Percentiles rank a stretch among this genome's conserved stretches.
phyloP scores from a whole-genome alignment of 23 red algal genomes.

The Pyropia haitanensis region DNA sequence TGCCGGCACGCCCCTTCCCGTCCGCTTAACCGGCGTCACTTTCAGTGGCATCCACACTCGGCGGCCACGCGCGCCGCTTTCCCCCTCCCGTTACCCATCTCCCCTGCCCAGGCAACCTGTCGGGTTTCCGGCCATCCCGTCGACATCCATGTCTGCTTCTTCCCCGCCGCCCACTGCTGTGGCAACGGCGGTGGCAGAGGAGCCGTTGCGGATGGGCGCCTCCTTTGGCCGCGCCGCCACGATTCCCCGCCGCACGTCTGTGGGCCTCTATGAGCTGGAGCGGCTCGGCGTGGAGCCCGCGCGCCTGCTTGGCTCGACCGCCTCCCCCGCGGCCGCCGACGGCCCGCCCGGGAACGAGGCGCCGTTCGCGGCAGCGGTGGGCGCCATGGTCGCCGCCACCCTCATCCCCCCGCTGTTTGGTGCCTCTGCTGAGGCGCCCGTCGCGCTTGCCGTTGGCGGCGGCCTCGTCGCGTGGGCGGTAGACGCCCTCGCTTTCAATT shows the following conservation, averaged over 20 bases:
- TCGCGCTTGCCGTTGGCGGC: not conserved
- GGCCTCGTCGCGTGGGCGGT: slow-evolving; percentile 7
- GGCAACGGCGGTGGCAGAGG: too few relatives aligned
- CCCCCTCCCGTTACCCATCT: too few relatives aligned
- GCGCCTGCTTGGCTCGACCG: not conserved
- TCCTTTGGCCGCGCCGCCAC: not conserved
- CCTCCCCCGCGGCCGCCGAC: not conserved
- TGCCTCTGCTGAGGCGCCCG: not conserved
- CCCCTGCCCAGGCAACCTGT: too few relatives aligned
- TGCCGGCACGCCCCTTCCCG: too few relatives aligned
- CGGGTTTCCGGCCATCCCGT: too few relatives aligned
- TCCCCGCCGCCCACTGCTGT: too few relatives aligned
- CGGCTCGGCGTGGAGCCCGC: not conserved
- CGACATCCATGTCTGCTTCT: too few relatives aligned
- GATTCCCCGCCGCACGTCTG: not conserved
- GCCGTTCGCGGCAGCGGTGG: not conserved
- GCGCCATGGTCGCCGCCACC: not conserved
- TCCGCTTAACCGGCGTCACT: too few relatives aligned
- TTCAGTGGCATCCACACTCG: too few relatives aligned
- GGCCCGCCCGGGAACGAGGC: not conserved
- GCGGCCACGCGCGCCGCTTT: too few relatives aligned
- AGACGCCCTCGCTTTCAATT: not conserved
- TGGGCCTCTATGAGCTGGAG: not conserved
- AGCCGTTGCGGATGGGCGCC: too few relatives aligned
- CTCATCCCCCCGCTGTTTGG: not conserved